These are phyloP conservation scores for Paramecium biaurelia DNA, from an alignment of 73 alveolate species.

Conservation along the genomic window DNA sequence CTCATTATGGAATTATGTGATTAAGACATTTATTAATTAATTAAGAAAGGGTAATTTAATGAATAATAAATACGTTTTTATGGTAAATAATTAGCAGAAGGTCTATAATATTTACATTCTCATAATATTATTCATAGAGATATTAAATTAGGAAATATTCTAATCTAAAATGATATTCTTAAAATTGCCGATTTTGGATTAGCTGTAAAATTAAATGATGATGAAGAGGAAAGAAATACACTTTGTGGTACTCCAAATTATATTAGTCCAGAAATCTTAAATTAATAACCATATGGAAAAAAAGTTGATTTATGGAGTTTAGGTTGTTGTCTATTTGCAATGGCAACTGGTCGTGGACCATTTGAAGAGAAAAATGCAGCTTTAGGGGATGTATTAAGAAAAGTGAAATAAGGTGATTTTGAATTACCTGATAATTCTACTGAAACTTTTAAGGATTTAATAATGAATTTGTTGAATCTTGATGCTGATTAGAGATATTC, in stretches of 20 bases:
- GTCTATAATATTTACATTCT: conserved; percentile 62
- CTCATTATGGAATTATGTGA: conserved; percentile 62
- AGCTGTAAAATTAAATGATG: conserved; percentile 84
- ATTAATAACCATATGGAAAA: conserved; percentile 54
- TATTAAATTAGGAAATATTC: conserved; percentile 91
- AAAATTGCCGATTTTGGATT: conserved; percentile 96
- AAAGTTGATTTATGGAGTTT: conserved; percentile 83
- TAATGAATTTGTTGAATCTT: not conserved
- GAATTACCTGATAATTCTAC: not conserved
- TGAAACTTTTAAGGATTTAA: not conserved
- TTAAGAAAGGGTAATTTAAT: not conserved
- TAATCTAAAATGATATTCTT: conserved; percentile 76
- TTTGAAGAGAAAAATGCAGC: conserved; percentile 78
- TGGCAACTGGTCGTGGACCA: conserved; percentile 76
- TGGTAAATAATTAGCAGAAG: conserved; percentile 59
- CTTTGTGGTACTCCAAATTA: conserved; percentile 98
- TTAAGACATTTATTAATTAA: conserved; percentile 42
- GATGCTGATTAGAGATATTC: conserved; percentile 52
- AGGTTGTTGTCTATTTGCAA: conserved; percentile 81
- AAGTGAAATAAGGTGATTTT: conserved; percentile 7
- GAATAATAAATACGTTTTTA: conserved; percentile 24
- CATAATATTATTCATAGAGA: conserved; percentile 85
- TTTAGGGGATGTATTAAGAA: not conserved
- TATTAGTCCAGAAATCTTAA: conserved; percentile 79
- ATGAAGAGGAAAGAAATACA: conserved; percentile 89